These are phyloP conservation scores for Marsdenia floribunda DNA, from an alignment of 257 asterid species.

Conservation along the genomic window DNA sequence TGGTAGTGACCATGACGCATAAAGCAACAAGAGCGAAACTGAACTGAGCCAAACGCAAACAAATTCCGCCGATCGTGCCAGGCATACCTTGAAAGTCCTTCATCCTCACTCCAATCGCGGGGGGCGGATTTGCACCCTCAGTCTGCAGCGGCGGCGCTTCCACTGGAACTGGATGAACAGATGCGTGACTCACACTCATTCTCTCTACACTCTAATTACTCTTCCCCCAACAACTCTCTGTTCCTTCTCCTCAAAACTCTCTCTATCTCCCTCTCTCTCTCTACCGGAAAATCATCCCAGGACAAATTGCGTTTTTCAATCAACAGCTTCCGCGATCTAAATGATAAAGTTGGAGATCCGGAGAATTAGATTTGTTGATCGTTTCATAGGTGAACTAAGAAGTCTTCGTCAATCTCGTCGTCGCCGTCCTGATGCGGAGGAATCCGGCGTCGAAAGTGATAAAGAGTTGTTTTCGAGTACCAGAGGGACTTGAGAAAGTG, in stretches of 20 bases:
- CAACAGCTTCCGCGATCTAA: background rate
- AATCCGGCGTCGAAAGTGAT: background rate
- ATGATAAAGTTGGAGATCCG: background rate
- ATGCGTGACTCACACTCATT: slow-evolving; percentile 80
- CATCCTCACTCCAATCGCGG: slow-evolving; percentile 63
- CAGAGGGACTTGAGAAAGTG: background rate
- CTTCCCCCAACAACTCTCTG: background rate
- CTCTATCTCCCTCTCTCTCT: background rate
- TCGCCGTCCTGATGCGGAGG: slow-evolving; percentile 1
- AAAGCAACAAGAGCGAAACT: slow-evolving; percentile 73
- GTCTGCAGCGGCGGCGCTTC: slow-evolving; percentile 94
- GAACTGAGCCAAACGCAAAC: slow-evolving; percentile 66
- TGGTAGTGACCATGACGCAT: slow-evolving; percentile 83
- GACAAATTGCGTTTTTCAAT: background rate
- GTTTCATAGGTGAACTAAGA: background rate
- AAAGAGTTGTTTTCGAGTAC: background rate
- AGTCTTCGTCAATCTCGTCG: background rate
- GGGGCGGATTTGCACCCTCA: slow-evolving; percentile 64
- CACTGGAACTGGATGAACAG: slow-evolving; percentile 95
- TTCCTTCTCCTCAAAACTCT: background rate
- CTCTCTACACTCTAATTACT: background rate
- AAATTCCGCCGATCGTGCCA: slow-evolving; percentile 82
- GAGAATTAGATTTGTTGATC: background rate
- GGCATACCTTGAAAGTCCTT: slow-evolving; percentile 97
- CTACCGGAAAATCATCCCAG: slow-evolving; percentile 5